phyloP scores from a whole-genome alignment of 2,329 filamentous ascomycete species.

The Trichoderma koningii region DNA sequence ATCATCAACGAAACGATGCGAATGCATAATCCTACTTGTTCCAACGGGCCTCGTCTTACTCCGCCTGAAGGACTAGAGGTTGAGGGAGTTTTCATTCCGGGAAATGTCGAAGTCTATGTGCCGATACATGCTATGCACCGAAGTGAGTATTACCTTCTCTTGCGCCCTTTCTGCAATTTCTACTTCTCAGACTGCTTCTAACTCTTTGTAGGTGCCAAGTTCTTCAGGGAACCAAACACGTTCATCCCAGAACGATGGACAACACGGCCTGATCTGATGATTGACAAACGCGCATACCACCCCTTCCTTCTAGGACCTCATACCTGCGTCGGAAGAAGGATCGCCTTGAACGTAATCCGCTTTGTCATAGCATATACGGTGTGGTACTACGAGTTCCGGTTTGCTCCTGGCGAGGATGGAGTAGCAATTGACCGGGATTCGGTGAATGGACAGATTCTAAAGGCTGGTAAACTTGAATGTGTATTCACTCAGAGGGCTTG shows the following conservation, averaged over 20 bases:
- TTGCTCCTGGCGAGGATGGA: constrained; percentile 26
- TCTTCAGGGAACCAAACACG: constrained; percentile 25
- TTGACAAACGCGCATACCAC: constrained; percentile 30
- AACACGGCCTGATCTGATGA: constrained; percentile 30
- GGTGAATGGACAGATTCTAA: constrained; percentile 10
- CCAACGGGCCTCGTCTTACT: constrained; percentile 34
- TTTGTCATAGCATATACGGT: constrained; percentile 15
- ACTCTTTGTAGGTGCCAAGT: constrained; percentile 18
- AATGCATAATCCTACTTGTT: constrained; percentile 35
- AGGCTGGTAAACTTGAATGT: constrained; percentile 21
- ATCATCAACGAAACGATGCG: constrained; percentile 39
- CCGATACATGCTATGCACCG: constrained; percentile 1
- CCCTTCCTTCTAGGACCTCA: constrained; percentile 26
- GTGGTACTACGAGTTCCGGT: constrained; percentile 23
- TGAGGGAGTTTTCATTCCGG: constrained; percentile 36
- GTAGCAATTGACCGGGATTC: constrained; percentile 13
- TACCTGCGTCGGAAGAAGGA: constrained; percentile 26
- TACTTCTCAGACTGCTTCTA: not conserved
- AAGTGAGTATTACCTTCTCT: not conserved
- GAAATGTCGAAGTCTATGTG: constrained; percentile 25
- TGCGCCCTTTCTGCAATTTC: not conserved
- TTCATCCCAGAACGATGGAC: constrained; percentile 36
- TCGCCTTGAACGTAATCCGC: constrained; percentile 10
- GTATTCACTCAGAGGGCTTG: not conserved
- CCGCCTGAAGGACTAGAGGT: constrained; percentile 35